Evolutionary conservation across 75 land plant species (phyloP).

Genomic region (Cunninghamia lanceolata): DNA sequence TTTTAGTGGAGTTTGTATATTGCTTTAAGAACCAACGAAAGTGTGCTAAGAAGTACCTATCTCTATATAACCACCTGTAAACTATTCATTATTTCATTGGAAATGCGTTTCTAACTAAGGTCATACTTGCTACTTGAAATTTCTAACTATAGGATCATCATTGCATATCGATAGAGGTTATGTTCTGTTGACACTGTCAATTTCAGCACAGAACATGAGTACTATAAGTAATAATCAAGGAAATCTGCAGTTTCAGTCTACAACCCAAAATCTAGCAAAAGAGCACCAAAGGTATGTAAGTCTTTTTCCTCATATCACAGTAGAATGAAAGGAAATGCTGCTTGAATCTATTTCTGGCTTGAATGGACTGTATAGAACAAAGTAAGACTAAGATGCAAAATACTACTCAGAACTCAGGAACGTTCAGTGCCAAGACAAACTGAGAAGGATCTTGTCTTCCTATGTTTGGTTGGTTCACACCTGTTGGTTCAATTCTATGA

Average conservation of each 20-base stretch:
- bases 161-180: no score
- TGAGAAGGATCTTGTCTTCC: neutral
- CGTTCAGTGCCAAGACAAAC: neutral
- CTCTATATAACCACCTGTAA: no score
- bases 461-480: neutral
- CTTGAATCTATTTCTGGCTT: neutral
- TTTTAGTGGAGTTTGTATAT: no score
- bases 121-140: no score
- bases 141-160: no score
- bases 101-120: no score
- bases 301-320: neutral
- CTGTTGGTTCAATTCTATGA: neutral
- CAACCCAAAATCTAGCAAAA: neutral
- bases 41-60: no score
- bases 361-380: neutral
- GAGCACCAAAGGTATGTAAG: neutral
- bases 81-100: no score
- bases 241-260: neutral
- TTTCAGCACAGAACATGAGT: no score
- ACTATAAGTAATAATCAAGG: no score
- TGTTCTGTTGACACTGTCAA: no score
- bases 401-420: neutral
- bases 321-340: neutral
- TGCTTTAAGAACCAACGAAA: no score
- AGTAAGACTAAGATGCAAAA: neutral